These are phyloP conservation scores for Rhizophagus sp. DNA, from an alignment of 192 early-diverging fungal species.

Conservation along the genomic window DNA sequence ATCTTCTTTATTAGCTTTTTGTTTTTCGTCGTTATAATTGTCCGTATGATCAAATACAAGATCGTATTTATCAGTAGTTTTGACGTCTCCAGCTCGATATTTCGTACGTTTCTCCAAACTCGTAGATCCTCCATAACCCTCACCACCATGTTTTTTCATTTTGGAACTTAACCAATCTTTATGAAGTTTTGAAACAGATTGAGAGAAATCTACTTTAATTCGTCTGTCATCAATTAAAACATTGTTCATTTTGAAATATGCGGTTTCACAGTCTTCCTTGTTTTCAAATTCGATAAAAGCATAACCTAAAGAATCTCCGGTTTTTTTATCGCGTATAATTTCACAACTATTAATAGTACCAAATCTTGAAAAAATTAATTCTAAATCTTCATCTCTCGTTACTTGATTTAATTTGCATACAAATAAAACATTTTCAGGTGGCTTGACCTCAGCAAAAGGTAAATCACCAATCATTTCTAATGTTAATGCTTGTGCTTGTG, in stretches of 20 bases:
- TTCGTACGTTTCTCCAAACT: slow-evolving; percentile 52
- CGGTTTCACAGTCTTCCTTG: slow-evolving; percentile 85
- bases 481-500: slow-evolving; percentile 85
- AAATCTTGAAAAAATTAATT: slow-evolving; percentile 92
- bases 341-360: slow-evolving; percentile 88
- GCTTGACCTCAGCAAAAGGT: slow-evolving; percentile 95
- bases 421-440: slow-evolving; percentile 96
- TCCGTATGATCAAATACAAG: slow-evolving; percentile 48
- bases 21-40: neutral
- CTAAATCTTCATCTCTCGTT: slow-evolving; percentile 88
- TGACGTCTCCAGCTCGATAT: slow-evolving; percentile 47
- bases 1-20: neutral
- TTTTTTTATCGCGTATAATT: slow-evolving; percentile 83
- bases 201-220: slow-evolving; percentile 98
- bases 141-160: slow-evolving; percentile 29
- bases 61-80: slow-evolving; percentile 44
- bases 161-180: slow-evolving; percentile 72
- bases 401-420: slow-evolving; percentile 93
- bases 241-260: slow-evolving; percentile 97
- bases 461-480: slow-evolving; percentile 98
- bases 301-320: slow-evolving; percentile 84
- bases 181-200: slow-evolving; percentile 86
- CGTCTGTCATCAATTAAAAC: slow-evolving; percentile 94
- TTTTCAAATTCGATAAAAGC: slow-evolving; percentile 96
- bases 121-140: slow-evolving; percentile 48